Evolutionary conservation across 2,329 filamentous ascomycete species (phyloP).

Genomic region (Zasmidium citrigriseum): DNA sequence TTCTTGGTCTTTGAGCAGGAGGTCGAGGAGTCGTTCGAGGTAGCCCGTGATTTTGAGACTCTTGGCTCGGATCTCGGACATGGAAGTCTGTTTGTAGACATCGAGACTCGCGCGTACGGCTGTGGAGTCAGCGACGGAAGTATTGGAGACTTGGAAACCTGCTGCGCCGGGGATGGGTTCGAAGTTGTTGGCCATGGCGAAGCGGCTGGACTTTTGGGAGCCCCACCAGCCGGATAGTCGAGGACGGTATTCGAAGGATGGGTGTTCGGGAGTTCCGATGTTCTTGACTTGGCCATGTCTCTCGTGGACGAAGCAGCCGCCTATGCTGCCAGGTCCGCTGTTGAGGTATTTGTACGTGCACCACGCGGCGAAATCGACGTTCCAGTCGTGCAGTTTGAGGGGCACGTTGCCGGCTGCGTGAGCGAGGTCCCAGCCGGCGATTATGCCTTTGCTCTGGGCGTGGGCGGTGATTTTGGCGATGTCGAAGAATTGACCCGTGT

Average conservation of each 20-base stretch:
- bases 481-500: constrained; percentile 86
- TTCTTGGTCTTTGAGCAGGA: constrained; percentile 18
- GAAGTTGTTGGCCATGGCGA: constrained; percentile 82
- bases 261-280: constrained; percentile 31
- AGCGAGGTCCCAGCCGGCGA: constrained; percentile 85
- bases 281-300: constrained; percentile 60
- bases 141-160: constrained; percentile 85
- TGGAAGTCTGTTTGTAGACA: constrained; percentile 71
- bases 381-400: constrained; percentile 79
- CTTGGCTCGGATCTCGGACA: constrained; percentile 68
- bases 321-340: constrained; percentile 78
- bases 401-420: constrained; percentile 85
- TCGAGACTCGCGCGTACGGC: constrained; percentile 72
- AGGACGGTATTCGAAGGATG: constrained; percentile 55
- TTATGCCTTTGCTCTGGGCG: constrained; percentile 69
- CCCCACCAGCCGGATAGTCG: constrained; percentile 87
- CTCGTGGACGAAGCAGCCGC: constrained; percentile 70
- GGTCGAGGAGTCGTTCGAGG: constrained; percentile 65
- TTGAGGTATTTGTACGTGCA: constrained; percentile 96
- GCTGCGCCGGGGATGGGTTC: constrained; percentile 74
- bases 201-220: constrained; percentile 72
- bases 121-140: constrained; percentile 74
- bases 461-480: constrained; percentile 76
- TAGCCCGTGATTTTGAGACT: constrained; percentile 75
- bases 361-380: constrained; percentile 89